Evolutionary conservation across 306 rosid genomes (phyloP), one percentile per base, ranked within the genome.

Genomic region (Fagus sylvatica): DNA sequence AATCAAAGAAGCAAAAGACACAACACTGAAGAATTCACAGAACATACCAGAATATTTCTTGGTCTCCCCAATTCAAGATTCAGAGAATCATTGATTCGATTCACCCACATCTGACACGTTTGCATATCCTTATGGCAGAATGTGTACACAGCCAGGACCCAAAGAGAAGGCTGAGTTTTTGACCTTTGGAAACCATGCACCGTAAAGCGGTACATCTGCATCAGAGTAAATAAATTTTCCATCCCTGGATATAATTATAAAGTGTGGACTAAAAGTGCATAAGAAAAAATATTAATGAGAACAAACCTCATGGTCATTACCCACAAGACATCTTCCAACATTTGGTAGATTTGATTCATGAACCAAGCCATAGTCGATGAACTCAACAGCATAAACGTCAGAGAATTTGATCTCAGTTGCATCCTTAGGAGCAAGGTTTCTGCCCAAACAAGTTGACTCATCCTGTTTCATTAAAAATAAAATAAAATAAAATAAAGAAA

Each of bases 11-110:
- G n/a, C 69, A 53, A 33, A 78, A 53, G 65, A 55, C 49, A 39
- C 7, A 72, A 54, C n/a, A 49, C 39, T 74, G 71, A 81, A 84
- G 60, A 71, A 76, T 55, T 74, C 70, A 62, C 49, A 69, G 72
- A 83, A 87, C 92, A 71, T 88, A 94, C 98, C 91, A 94, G 74
- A 85, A 94, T 95, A 88, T 79, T 90, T 80, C 85, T 87, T 55
- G 98, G 97, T 81, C 97, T 90, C 81, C 85, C 92, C 77, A 83
- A 78, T 82, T 89, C 83, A 12, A 74, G 81, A 56, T 76, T 75
- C 69, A 92, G 81, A 80, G 83, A 85, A 71, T 81, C 74, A 59
- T 83, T 84, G 75, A 90, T 85, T 71, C 41, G 85, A 83, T 92
- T 73, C 28, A 86, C 97, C 98, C 98, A 92, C 88, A 74, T 83